Conservation (phyloP, 768 basidiomycete genomes). For the Austroboletus eburneus region DNA sequence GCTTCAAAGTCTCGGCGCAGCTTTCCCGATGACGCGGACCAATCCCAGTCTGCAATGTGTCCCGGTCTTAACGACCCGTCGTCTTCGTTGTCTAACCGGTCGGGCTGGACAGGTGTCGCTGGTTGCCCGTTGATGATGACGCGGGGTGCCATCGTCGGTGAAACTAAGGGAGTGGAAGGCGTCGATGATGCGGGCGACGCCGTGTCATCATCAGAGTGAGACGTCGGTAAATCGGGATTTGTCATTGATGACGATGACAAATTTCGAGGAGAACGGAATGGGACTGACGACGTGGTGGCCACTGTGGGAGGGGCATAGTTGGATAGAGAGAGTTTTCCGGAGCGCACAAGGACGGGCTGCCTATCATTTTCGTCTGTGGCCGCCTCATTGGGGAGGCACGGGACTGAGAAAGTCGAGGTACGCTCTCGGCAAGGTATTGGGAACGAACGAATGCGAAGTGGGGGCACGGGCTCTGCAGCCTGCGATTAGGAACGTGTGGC, state of each 20-base stretch:
- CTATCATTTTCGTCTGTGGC: neutral
- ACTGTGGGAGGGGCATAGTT: slow-evolving; percentile 33
- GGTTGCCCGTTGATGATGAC: slow-evolving; percentile 26
- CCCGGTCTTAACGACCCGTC: neutral
- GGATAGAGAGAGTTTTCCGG: slow-evolving; percentile 26
- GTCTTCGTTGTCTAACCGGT: too few relatives aligned
- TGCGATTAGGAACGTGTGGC: slow-evolving; percentile 1
- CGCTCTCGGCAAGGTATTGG: slow-evolving; percentile 10
- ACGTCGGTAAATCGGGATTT: neutral
- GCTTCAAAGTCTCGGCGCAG: neutral
- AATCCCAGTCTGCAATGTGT: slow-evolving; percentile 22
- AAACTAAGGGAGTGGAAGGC: slow-evolving; percentile 22
- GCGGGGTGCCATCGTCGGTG: slow-evolving; percentile 18
- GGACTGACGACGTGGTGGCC: slow-evolving; percentile 1
- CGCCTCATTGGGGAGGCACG: slow-evolving; percentile 2
- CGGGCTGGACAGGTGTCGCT: slow-evolving; percentile 12
- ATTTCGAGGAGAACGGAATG: neutral
- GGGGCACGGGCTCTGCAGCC: slow-evolving; percentile 6
- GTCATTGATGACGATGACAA: neutral
- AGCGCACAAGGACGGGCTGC: neutral
- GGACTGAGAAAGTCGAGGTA: slow-evolving; percentile 6
- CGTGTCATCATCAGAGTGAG: slow-evolving; percentile 11
- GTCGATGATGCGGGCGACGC: slow-evolving; percentile 26
- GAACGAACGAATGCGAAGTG: neutral
- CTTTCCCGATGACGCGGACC: slow-evolving; percentile 14